Percentiles rank a stretch among this genome's conserved stretches.
These are phyloP conservation scores for Mediolabrus comicus DNA, from an alignment of 108 stramenopile genomes.

Conservation along the genomic window DNA sequence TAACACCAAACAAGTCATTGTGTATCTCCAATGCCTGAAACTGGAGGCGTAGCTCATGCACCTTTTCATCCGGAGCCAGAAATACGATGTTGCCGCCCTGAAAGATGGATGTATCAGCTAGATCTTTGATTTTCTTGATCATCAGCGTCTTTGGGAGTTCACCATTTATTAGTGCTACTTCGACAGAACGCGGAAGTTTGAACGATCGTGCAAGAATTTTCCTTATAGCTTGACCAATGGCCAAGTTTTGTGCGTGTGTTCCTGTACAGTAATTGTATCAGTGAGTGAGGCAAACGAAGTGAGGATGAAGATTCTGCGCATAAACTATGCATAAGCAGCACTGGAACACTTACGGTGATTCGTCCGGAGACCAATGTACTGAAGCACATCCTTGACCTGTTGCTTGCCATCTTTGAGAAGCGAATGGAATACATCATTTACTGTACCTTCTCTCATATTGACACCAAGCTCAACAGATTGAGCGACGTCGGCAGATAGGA, in stretches of 20 bases:
- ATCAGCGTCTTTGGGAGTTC: not conserved
- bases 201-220: slow-evolving; percentile 5
- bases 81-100: slow-evolving; percentile 13
- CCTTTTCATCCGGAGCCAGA: slow-evolving; percentile 8
- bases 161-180: slow-evolving; percentile 5
- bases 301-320: too few species aligned
- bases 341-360: slow-evolving; percentile 10
- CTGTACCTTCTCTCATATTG: slow-evolving; percentile 8
- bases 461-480: slow-evolving; percentile 14
- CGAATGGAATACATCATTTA: slow-evolving; percentile 8
- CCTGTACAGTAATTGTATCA: not conserved
- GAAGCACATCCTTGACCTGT: slow-evolving; percentile 8
- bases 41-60: slow-evolving; percentile 4
- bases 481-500: slow-evolving; percentile 1
- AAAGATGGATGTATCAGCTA: slow-evolving; percentile 2
- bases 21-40: slow-evolving; percentile 9
- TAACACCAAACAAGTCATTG: slow-evolving; percentile 17
- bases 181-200: not conserved
- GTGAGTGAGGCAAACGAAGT: too few species aligned
- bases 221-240: slow-evolving; percentile 1
- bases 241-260: slow-evolving; percentile 17
- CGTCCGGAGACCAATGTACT: not conserved
- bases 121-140: not conserved
- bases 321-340: not conserved
- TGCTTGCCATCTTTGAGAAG: slow-evolving; percentile 4